These are phyloP conservation scores for Zymoseptoria crescenta DNA, from an alignment of 2,329 filamentous ascomycete species.

Conservation along the genomic window DNA sequence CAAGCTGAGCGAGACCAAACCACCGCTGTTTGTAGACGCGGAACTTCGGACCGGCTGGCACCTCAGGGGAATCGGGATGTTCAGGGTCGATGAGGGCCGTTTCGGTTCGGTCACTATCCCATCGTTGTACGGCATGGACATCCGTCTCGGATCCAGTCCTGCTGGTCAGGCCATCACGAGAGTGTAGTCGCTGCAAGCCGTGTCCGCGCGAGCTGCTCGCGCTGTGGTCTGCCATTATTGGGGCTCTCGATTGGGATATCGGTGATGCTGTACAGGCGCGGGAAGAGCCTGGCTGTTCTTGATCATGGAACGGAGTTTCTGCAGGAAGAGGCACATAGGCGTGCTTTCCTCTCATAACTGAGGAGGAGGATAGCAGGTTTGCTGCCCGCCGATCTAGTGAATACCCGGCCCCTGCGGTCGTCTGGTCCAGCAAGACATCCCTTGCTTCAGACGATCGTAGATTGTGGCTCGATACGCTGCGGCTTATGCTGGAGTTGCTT, in stretches of 20 bases:
- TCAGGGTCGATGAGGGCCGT: constrained; percentile 1
- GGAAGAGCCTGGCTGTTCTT: neutral
- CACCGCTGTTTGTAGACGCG: constrained; percentile 75
- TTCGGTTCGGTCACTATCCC: neutral
- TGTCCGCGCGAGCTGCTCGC: neutral
- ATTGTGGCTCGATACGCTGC: neutral
- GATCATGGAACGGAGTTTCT: neutral
- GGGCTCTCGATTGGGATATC: neutral
- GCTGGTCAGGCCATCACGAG: neutral
- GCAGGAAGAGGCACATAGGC: neutral
- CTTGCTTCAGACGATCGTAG: neutral
- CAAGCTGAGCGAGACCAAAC: constrained; percentile 77
- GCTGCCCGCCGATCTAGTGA: neutral
- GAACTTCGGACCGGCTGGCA: constrained; percentile 19
- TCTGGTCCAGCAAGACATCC: neutral
- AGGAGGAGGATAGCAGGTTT: neutral
- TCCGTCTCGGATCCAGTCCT: neutral
- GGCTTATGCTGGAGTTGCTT: neutral
- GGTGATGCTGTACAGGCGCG: neutral
- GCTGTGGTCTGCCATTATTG: neutral
- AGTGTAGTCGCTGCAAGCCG: neutral
- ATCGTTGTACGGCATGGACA: neutral
- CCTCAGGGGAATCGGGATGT: constrained; percentile 4
- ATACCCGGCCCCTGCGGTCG: neutral
- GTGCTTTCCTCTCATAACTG: neutral